phyloP scores from a whole-genome alignment of 148 eudicot species.

The Rhododendron ovatum region DNA sequence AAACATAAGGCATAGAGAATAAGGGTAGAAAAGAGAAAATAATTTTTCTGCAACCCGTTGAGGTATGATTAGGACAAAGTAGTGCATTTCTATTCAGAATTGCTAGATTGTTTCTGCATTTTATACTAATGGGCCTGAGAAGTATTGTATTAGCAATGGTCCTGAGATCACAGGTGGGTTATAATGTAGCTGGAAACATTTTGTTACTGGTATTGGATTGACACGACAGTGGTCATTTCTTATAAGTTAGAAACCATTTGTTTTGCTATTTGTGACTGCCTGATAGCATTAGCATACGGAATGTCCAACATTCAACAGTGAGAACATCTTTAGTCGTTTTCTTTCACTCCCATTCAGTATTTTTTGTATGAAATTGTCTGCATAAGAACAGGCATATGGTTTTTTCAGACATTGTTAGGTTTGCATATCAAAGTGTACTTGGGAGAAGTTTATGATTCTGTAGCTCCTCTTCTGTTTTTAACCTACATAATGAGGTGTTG shows the following conservation, averaged over 20 bases:
- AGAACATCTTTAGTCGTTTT: neutral
- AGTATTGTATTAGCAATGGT: neutral
- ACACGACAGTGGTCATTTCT: neutral
- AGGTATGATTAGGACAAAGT: neutral
- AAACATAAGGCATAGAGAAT: neutral
- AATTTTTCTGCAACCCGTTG: neutral
- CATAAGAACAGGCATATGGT: neutral
- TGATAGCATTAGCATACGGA: neutral
- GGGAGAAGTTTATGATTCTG: neutral
- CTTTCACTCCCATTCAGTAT: neutral
- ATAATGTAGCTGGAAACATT: neutral
- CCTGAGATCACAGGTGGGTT: constrained; percentile 12
- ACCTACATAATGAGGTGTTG: neutral
- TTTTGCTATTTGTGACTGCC: neutral
- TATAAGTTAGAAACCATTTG: neutral
- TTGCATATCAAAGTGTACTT: neutral
- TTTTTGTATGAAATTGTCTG: neutral
- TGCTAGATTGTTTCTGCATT: neutral
- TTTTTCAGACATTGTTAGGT: neutral
- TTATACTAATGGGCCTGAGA: constrained; percentile 10
- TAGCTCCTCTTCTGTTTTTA: neutral
- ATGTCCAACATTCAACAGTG: neutral
- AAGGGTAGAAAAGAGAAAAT: neutral
- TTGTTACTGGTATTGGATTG: constrained; percentile 26
- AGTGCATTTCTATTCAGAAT: neutral